Conservation (phyloP, 306 rosid species). For the Arachis hypogaea region DNA sequence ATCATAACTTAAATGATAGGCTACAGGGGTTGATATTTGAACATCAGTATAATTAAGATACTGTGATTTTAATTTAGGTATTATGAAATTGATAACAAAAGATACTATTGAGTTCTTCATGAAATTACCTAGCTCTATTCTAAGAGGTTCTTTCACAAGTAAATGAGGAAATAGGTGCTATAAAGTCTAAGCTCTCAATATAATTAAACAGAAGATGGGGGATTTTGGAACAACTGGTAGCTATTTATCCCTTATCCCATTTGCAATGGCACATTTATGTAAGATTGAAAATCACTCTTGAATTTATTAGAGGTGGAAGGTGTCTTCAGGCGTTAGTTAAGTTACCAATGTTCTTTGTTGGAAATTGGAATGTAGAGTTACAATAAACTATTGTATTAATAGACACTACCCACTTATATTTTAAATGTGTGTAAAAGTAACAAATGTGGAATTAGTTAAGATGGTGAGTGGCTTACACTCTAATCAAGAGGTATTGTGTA, state of each 20-base stretch:
- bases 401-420: no score
- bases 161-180: neutral
- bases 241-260: no score
- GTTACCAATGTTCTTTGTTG: neutral
- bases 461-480: no score
- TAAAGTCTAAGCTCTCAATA: neutral
- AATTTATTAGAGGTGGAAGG: neutral
- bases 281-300: neutral
- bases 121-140: slow-evolving; percentile 11
- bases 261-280: neutral
- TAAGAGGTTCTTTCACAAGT: neutral
- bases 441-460: no score
- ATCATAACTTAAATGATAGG: slow-evolving; percentile 17
- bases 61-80: slow-evolving; percentile 9
- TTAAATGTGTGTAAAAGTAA: no score
- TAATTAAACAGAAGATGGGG: neutral
- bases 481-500: no score
- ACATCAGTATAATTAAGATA: neutral
- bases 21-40: slow-evolving; percentile 4
- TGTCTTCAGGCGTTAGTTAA: neutral
- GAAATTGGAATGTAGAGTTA: neutral
- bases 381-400: no score
- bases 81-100: neutral
- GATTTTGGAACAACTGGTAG: neutral
- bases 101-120: neutral